Conservation (phyloP, 495 filamentous ascomycete genomes). For the Wilcoxina mikolae region DNA sequence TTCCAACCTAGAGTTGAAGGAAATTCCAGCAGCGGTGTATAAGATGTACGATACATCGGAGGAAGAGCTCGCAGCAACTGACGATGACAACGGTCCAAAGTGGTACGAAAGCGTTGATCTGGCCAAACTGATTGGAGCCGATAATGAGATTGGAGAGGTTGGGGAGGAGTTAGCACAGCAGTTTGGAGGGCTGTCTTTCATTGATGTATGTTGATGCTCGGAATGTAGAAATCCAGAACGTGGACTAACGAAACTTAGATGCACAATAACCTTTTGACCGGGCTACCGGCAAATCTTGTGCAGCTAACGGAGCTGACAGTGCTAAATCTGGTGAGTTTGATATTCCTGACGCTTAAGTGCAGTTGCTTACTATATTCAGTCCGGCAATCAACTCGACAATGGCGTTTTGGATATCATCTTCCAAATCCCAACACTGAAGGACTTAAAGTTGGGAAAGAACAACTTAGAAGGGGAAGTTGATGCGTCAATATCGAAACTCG, state of each 20-base stretch:
- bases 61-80: constrained; percentile 43
- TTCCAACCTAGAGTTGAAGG: constrained; percentile 62
- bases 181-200: constrained; percentile 66
- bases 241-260: constrained; percentile 17
- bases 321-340: constrained; percentile 55
- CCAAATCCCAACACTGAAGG: constrained; percentile 53
- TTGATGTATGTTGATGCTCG: constrained; percentile 86
- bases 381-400: constrained; percentile 64
- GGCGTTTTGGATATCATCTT: constrained; percentile 54
- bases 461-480: constrained; percentile 50
- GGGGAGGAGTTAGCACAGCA: constrained; percentile 54
- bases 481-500: constrained; percentile 41
- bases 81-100: constrained; percentile 37
- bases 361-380: constrained; percentile 33
- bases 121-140: constrained; percentile 72
- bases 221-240: background rate
- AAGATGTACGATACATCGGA: constrained; percentile 58
- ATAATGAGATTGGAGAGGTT: constrained; percentile 73
- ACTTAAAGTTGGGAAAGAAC: constrained; percentile 74
- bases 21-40: constrained; percentile 71
- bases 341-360: constrained; percentile 8
- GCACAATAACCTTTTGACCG: constrained; percentile 48
- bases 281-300: constrained; percentile 56
- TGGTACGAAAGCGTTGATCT: constrained; percentile 95
- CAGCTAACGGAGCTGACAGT: constrained; percentile 41